Conservation (phyloP, 2,329 filamentous ascomycete genomes). For the Dactylellina sp. region DNA sequence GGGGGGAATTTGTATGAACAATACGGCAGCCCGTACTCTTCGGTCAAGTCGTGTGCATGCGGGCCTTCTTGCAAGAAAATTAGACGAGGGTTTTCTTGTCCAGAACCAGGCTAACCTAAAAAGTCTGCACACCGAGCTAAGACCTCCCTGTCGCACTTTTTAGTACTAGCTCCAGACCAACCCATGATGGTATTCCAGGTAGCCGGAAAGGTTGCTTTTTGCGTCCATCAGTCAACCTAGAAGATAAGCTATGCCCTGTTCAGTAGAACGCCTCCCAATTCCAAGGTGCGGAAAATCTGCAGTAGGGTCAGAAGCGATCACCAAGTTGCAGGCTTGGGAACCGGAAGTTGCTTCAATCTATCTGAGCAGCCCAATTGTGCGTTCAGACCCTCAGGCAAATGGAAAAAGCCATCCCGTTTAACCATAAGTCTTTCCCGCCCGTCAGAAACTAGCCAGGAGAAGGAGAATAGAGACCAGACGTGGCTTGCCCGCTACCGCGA, state of each 20-base stretch:
- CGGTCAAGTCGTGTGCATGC: slow-evolving; percentile 21
- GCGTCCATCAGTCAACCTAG: slow-evolving; percentile 19
- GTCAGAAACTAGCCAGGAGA: slow-evolving; percentile 47
- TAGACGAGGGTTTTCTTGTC: slow-evolving; percentile 37
- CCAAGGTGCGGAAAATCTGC: slow-evolving; percentile 56
- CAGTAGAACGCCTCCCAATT: slow-evolving; percentile 43
- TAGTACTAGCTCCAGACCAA: slow-evolving; percentile 13
- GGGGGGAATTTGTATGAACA: slow-evolving; percentile 22
- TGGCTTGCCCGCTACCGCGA: slow-evolving; percentile 55
- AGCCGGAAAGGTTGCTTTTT: slow-evolving; percentile 36
- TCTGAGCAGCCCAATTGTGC: slow-evolving; percentile 32
- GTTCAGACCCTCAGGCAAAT: slow-evolving; percentile 55
- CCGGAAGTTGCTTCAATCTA: slow-evolving; percentile 50
- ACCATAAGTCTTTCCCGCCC: slow-evolving; percentile 52
- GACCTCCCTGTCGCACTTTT: slow-evolving; percentile 24
- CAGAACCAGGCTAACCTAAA: slow-evolving; percentile 32
- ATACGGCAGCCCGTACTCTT: too few species aligned
- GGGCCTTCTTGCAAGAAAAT: slow-evolving; percentile 48
- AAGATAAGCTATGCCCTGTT: slow-evolving; percentile 50
- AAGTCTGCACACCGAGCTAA: slow-evolving; percentile 23
- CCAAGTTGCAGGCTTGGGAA: slow-evolving; percentile 40
- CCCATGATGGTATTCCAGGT: slow-evolving; percentile 17
- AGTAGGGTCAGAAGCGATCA: slow-evolving; percentile 50
- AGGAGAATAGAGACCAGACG: slow-evolving; percentile 32
- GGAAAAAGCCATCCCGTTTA: slow-evolving; percentile 56